Conservation (phyloP, 352 stramenopile genomes). For the Pythium brassicae region DNA sequence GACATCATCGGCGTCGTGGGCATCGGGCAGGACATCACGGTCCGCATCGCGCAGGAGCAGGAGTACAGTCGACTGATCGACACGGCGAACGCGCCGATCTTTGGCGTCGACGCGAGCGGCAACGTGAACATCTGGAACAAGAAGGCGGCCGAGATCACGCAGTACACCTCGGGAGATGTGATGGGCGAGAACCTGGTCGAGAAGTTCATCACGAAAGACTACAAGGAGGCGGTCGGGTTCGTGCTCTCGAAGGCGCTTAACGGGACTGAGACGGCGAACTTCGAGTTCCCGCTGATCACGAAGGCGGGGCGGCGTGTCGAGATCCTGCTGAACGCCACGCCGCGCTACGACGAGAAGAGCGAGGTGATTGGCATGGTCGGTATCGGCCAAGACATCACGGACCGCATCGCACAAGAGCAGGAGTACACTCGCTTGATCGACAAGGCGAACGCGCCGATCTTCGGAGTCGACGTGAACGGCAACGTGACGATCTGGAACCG, state of each 20-base stretch:
- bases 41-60: slow-evolving; percentile 88
- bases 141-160: slow-evolving; percentile 88
- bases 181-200: slow-evolving; percentile 51
- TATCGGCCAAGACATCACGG: slow-evolving; percentile 85
- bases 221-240: slow-evolving; percentile 22
- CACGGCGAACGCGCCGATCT: slow-evolving; percentile 88
- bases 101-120: slow-evolving; percentile 80
- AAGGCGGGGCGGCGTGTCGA: slow-evolving; percentile 41
- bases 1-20: slow-evolving; percentile 81
- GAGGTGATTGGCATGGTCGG: slow-evolving; percentile 84
- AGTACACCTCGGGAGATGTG: slow-evolving; percentile 59
- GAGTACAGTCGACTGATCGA: slow-evolving; percentile 87
- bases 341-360: slow-evolving; percentile 71
- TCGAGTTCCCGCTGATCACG: slow-evolving; percentile 56
- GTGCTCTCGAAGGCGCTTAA: slow-evolving; percentile 35
- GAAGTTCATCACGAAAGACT: slow-evolving; percentile 62
- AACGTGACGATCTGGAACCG: slow-evolving; percentile 54
- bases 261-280: slow-evolving; percentile 49
- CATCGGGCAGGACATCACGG: slow-evolving; percentile 84
- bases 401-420: slow-evolving; percentile 69
- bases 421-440: slow-evolving; percentile 57
- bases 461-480: slow-evolving; percentile 62
- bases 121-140: slow-evolving; percentile 91
- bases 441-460: slow-evolving; percentile 61
- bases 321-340: slow-evolving; percentile 47